phyloP scores from a whole-genome alignment of 169 alveolate species.

The Miamiensis avidus region DNA sequence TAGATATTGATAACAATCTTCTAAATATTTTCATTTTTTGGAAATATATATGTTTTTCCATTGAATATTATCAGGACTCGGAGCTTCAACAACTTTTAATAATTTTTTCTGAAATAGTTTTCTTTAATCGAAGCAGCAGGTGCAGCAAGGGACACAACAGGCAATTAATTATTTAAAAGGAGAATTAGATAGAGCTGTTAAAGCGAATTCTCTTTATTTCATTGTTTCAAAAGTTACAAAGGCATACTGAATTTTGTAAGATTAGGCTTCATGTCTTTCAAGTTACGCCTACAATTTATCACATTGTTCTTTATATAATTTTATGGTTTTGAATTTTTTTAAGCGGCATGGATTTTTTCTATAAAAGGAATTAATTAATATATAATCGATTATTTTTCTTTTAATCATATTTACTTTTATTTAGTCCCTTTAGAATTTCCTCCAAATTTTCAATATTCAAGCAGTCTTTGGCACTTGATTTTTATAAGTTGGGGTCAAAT shows the following conservation, averaged over 20 bases:
- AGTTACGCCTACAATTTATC: too few species aligned
- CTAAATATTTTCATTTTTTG: not conserved
- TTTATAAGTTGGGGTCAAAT: not conserved
- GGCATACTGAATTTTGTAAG: not conserved
- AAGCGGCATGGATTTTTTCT: too few species aligned
- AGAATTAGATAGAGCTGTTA: not conserved
- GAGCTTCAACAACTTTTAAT: not conserved
- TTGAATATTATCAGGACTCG: conserved; percentile 14
- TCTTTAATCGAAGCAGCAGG: conserved; percentile 11
- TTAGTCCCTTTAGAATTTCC: not conserved
- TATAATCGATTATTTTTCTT: too few species aligned
- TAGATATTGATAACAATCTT: not conserved
- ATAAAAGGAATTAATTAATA: too few species aligned
- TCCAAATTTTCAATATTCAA: not conserved
- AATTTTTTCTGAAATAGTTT: not conserved
- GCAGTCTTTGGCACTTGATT: not conserved
- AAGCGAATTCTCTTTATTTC: not conserved
- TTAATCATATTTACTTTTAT: not conserved
- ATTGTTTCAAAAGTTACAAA: conserved; percentile 23
- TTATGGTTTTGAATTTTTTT: too few species aligned
- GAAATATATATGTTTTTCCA: conserved; percentile 16
- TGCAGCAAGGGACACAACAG: not conserved
- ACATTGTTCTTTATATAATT: not conserved
- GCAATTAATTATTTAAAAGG: not conserved
- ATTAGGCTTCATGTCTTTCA: not conserved